phyloP scores from a whole-genome alignment of 192 early-diverging fungal species.

The Kickxella alabastrina region DNA sequence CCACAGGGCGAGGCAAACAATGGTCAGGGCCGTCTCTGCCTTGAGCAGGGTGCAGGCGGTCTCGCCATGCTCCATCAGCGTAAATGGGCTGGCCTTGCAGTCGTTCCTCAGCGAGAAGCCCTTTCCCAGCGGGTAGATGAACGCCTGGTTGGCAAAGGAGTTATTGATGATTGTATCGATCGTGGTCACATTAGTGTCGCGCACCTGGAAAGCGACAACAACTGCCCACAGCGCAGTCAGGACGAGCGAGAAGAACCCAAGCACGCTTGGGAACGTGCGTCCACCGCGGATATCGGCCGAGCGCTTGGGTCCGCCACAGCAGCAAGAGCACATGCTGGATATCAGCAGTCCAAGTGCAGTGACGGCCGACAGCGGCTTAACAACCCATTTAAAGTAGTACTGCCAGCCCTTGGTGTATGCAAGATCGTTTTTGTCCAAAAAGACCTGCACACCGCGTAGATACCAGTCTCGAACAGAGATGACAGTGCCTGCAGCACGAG shows the following conservation, averaged over 20 bases:
- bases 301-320: slow-evolving; percentile 28
- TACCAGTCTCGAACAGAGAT: slow-evolving; percentile 42
- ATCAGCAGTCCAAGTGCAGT: slow-evolving; percentile 36
- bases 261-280: slow-evolving; percentile 18
- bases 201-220: slow-evolving; percentile 41
- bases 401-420: slow-evolving; percentile 46
- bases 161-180: slow-evolving; percentile 14
- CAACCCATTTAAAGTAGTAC: slow-evolving; percentile 52
- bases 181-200: slow-evolving; percentile 23
- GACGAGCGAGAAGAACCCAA: slow-evolving; percentile 35
- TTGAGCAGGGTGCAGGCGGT: slow-evolving; percentile 42
- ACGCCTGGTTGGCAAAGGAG: slow-evolving; percentile 4
- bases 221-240: slow-evolving; percentile 47
- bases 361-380: slow-evolving; percentile 42
- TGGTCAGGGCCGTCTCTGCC: slow-evolving; percentile 35
- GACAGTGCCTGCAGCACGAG: slow-evolving; percentile 31
- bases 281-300: slow-evolving; percentile 11
- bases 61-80: slow-evolving; percentile 28
- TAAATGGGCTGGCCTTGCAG: slow-evolving; percentile 32
- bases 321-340: slow-evolving; percentile 42
- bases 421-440: slow-evolving; percentile 39
- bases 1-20: slow-evolving; percentile 45
- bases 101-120: slow-evolving; percentile 51
- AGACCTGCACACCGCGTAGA: slow-evolving; percentile 47
- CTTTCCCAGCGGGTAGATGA: slow-evolving; percentile 45